These are phyloP conservation scores for Boletus sp. DNA, from an alignment of 1,284 basidiomycete species.

Conservation along the genomic window DNA sequence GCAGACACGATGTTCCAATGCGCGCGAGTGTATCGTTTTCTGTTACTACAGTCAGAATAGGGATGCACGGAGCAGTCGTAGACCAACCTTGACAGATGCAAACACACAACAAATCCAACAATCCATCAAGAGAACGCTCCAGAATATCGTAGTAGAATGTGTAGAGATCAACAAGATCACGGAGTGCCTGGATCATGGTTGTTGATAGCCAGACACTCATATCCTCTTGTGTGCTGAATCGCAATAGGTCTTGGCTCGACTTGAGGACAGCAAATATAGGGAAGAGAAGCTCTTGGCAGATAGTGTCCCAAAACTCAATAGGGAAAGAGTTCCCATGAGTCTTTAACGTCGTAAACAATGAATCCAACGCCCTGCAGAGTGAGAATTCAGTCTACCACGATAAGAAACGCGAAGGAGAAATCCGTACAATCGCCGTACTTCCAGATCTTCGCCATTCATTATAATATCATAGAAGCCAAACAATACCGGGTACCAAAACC, in stretches of 20 bases:
- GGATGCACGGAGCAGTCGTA: not conserved
- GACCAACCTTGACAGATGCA: slow-evolving; percentile 97
- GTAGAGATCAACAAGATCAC: slow-evolving; percentile 94
- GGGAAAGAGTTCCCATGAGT: slow-evolving; percentile 85
- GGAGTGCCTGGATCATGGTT: slow-evolving; percentile 97
- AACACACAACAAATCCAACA: slow-evolving; percentile 90
- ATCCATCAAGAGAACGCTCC: slow-evolving; percentile 85
- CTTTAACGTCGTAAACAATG: slow-evolving; percentile 92
- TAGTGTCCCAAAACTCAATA: slow-evolving; percentile 96
- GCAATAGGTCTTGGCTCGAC: slow-evolving; percentile 84
- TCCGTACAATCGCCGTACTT: slow-evolving; percentile 90
- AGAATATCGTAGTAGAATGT: slow-evolving; percentile 94
- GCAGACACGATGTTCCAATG: slow-evolving; percentile 97
- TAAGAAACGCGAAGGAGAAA: not conserved
- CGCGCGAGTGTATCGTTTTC: slow-evolving; percentile 98
- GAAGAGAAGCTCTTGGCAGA: slow-evolving; percentile 95
- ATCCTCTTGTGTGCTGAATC: slow-evolving; percentile 95
- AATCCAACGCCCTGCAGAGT: slow-evolving; percentile 80
- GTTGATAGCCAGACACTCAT: slow-evolving; percentile 99
- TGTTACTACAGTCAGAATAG: slow-evolving; percentile 34
- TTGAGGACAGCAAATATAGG: slow-evolving; percentile 97
- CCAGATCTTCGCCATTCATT: slow-evolving; percentile 99
- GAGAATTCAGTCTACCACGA: slow-evolving; percentile 5
- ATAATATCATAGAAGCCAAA: slow-evolving; percentile 99
- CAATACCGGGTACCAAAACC: slow-evolving; percentile 95